Base-by-base conservation (phyloP, 257 asterid species). In the Echium plantagineum region DNA sequence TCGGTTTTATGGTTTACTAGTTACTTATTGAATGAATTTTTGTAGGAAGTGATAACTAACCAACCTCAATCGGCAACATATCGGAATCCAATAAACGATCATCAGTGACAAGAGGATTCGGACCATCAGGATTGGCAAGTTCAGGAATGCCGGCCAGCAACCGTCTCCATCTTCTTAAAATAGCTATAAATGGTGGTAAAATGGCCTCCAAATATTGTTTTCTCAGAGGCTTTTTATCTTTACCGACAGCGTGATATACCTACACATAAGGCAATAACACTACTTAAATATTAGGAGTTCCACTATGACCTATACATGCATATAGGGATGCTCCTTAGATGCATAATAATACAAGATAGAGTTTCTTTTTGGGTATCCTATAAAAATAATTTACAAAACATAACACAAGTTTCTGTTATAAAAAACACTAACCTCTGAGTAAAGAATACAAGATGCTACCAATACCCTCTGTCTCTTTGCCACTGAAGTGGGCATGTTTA, bases 81-180 rank as follows among this genome's bases (percentile, higher is more conserved):
- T 91, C 96, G 53, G 95, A 95, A 61, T 95, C 88, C 80, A 88
- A 72, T 70, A 96, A 93, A 64, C 95, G 95, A 63, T 88, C 96
- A 71, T 88, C 96, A 70, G 66, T 82, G 60, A 78, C 89, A 69
- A 91, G 96, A 74, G 98, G 98, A 76, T 91, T 91, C 74, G 77
- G 64, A 63, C 95, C 98, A 83, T 85, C 96, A 68, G 90, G 83
- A 59, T 95, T 82, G 18, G 96, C 81, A 63, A 91, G 87, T 75
- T 88, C 95, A 74, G 88, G 94, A 75, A 88, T 88, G 63, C 98
- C 95, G 19, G 96, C 90, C 87, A 91, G 78, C 65, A 91, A 95
- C 66, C 95, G 98, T 42, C 98, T 83, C 98, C 98, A 91, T 75
- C 94, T 83, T 78, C 95, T 85, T 72, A 91, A 79, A 63, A 89